Conservation (phyloP, 2,329 filamentous ascomycete species). For the Pyrenophora tritici-repentis region DNA sequence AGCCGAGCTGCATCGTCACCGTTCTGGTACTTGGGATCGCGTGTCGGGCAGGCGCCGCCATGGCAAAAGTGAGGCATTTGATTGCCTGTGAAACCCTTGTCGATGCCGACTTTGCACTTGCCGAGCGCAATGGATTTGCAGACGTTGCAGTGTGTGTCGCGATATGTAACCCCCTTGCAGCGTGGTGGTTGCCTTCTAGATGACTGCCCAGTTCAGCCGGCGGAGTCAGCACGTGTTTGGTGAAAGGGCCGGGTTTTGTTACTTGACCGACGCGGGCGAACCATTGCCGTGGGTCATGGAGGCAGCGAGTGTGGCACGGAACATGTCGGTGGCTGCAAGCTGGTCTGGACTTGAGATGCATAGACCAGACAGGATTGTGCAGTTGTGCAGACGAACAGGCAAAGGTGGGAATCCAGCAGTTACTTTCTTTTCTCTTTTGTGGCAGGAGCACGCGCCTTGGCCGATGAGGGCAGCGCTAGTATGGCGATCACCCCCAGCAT, state of each 20-base stretch:
- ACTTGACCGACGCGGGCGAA: constrained; percentile 19
- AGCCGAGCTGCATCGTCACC: constrained; percentile 26
- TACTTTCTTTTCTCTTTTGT: background rate
- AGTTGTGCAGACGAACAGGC: constrained; percentile 3
- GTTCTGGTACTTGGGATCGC: constrained; percentile 33
- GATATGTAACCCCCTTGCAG: constrained; percentile 3
- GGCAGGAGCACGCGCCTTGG: constrained; percentile 1
- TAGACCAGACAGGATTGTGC: constrained; percentile 3
- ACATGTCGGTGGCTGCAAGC: constrained; percentile 12
- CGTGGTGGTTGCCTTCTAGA: constrained; percentile 7
- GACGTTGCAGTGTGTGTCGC: background rate
- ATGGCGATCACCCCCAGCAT: constrained; percentile 3
- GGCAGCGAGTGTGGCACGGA: constrained; percentile 1
- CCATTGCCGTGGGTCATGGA: constrained; percentile 15
- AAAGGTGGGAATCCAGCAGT: background rate
- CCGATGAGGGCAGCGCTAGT: background rate
- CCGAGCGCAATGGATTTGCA: background rate
- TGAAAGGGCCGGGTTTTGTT: constrained; percentile 19
- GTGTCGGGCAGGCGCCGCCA: constrained; percentile 31
- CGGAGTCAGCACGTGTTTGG: constrained; percentile 15
- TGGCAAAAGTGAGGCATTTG: constrained; percentile 18
- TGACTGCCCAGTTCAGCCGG: constrained; percentile 15
- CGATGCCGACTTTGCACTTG: background rate
- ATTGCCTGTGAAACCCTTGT: constrained; percentile 9
- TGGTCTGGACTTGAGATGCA: constrained; percentile 25